Base-by-base conservation (phyloP, 2,329 filamentous ascomycete species). In the Monosporascus cannonballus region DNA sequence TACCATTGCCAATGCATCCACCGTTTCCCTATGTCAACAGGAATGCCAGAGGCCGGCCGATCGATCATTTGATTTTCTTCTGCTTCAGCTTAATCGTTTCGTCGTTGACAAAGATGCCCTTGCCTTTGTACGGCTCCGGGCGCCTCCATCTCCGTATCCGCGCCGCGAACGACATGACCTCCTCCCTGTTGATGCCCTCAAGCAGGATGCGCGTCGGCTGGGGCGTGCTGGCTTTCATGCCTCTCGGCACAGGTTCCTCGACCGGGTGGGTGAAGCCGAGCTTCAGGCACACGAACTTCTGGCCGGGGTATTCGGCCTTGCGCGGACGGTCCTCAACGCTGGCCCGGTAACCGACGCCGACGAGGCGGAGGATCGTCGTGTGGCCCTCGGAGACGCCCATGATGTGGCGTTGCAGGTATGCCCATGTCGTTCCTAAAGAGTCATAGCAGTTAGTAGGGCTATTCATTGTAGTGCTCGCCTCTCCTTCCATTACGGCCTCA, bases 21-120 rank as follows among this genome's bases (percentile, higher is more conserved):
- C 30, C 9, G 3, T 14, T 34, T 14, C 30, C 11, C 9, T 34
- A 34, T 14, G 11, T 34, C 30, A 34, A 34, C 30, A 14, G 30
- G 9, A 34, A 34, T 34, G 30, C 30, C 30, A 14, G 30, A 34
- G 9, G 9, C 30, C 11, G 2, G 30, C 30, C 30, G 30, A 50
- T 20, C 18, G 61, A 68, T 76, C 85, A 94, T 79, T 92, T 93
- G 71, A 93, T 90, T 82, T 93, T 94, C 87, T 96, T 99, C 66
- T 90, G 87, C 86, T 99, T 99, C 73, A 99, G 72, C 80, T 88
- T 96, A 75, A 99, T 96, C 30, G 91, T 96, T 80, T 99, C 91
- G 58, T 92, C 90, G 67, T 97, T 95, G 64, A 99, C 86, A 70
- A 97, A 99, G 63, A 99, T 96, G 64, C 94, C 94, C 84, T 99